Conservation (phyloP, 257 asterid species). For the Nicotiana knightiana region DNA sequence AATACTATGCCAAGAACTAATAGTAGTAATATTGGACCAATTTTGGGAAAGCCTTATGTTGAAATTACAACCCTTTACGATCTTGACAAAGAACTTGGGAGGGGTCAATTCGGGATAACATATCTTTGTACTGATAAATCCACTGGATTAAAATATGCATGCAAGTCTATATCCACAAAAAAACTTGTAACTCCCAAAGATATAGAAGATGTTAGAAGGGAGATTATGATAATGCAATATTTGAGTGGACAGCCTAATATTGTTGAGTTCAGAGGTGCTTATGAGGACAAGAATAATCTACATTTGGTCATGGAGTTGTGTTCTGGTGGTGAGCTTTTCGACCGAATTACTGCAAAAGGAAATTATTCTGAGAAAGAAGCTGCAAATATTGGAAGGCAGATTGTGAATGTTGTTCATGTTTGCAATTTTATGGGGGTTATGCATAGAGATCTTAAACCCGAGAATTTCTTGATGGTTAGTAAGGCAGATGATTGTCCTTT, state of each 20-base stretch:
- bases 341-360: slow-evolving; percentile 53
- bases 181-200: slow-evolving; percentile 36
- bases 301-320: slow-evolving; percentile 66
- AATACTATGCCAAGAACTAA: neutral
- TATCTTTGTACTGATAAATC: slow-evolving; percentile 48
- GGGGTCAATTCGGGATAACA: slow-evolving; percentile 67
- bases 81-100: slow-evolving; percentile 42
- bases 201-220: slow-evolving; percentile 35
- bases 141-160: slow-evolving; percentile 38
- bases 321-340: slow-evolving; percentile 62
- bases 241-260: slow-evolving; percentile 58
- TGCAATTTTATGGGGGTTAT: slow-evolving; percentile 76
- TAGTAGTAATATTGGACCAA: slow-evolving; percentile 14
- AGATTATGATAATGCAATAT: slow-evolving; percentile 51
- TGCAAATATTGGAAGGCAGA: slow-evolving; percentile 49
- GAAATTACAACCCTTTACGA: slow-evolving; percentile 42
- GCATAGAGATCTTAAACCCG: slow-evolving; percentile 66
- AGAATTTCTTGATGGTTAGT: slow-evolving; percentile 60
- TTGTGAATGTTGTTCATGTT: slow-evolving; percentile 63
- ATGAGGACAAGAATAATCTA: slow-evolving; percentile 37
- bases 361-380: slow-evolving; percentile 60
- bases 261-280: slow-evolving; percentile 60
- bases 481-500: slow-evolving; percentile 32
- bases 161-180: slow-evolving; percentile 46
- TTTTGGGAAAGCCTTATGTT: slow-evolving; percentile 33